Evolutionary conservation across 2,329 filamentous ascomycete species (phyloP).

Genomic region (Sporothrix protearum): DNA sequence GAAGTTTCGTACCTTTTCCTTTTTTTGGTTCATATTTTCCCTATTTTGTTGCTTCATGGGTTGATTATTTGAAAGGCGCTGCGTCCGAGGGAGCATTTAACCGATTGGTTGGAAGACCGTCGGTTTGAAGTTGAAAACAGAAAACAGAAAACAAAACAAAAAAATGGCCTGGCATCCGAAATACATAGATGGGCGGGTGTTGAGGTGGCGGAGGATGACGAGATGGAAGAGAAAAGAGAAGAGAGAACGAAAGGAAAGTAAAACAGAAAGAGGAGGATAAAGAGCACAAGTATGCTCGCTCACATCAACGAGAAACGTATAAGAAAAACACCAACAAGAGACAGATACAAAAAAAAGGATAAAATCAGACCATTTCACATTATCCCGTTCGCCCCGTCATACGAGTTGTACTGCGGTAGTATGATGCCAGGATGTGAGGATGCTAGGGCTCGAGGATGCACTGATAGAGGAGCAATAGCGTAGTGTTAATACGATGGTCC

Average conservation of each 20-base stretch:
- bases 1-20: constrained; percentile 1
- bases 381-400: background rate
- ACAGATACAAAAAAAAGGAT: constrained; percentile 20
- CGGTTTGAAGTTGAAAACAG: background rate
- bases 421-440: constrained; percentile 10
- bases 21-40: background rate
- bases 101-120: background rate
- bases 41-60: background rate
- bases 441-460: background rate
- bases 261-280: background rate
- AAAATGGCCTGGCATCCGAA: background rate
- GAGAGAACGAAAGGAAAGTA: background rate
- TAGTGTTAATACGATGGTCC: background rate
- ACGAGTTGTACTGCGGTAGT: background rate
- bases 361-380: constrained; percentile 21
- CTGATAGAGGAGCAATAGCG: background rate
- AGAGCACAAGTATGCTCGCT: background rate
- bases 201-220: background rate
- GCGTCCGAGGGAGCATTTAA: too few species aligned
- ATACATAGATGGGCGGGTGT: background rate
- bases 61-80: background rate
- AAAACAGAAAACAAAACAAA: background rate
- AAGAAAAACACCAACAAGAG: constrained; percentile 18
- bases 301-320: background rate
- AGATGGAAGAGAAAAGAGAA: background rate